phyloP scores from a whole-genome alignment of 179 eudicot genomes.

The Beta macrorhiza region DNA sequence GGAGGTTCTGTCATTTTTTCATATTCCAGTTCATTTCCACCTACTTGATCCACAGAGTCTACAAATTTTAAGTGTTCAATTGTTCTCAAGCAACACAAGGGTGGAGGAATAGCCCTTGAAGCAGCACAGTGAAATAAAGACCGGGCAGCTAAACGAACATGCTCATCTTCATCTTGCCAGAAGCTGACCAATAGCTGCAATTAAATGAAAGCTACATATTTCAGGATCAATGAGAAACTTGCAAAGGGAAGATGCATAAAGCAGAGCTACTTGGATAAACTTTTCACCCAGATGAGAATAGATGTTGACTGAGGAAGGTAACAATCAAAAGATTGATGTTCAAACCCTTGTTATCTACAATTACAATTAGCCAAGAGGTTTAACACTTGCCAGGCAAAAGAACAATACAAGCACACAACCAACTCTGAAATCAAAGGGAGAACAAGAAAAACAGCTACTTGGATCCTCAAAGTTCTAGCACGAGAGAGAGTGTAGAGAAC shows the following conservation, averaged over 20 bases:
- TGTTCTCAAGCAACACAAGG: conserved; percentile 50
- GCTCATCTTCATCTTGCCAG: conserved; percentile 96
- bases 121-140: conserved; percentile 96
- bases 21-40: conserved; percentile 30
- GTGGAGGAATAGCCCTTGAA: conserved; percentile 83
- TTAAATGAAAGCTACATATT: conserved; percentile 12
- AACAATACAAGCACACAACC: background rate
- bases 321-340: background rate
- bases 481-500: background rate
- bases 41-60: conserved; percentile 24
- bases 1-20: conserved; percentile 18
- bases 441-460: background rate
- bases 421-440: background rate
- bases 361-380: background rate
- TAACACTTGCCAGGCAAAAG: background rate
- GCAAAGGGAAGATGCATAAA: background rate
- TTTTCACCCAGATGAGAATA: background rate
- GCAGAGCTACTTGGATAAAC: background rate
- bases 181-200: conserved; percentile 84
- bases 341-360: background rate
- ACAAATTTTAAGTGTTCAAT: conserved; percentile 24
- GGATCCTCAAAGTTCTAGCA: background rate
- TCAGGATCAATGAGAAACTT: conserved; percentile 14
- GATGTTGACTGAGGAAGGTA: background rate
- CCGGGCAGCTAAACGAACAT: conserved; percentile 91